A percentile compares a stretch with the other conserved stretches of the same genome.
These are phyloP conservation scores for Cutaneotrichosporon sp. DNA, from an alignment of 1,284 basidiomycete genomes.

Conservation along the genomic window DNA sequence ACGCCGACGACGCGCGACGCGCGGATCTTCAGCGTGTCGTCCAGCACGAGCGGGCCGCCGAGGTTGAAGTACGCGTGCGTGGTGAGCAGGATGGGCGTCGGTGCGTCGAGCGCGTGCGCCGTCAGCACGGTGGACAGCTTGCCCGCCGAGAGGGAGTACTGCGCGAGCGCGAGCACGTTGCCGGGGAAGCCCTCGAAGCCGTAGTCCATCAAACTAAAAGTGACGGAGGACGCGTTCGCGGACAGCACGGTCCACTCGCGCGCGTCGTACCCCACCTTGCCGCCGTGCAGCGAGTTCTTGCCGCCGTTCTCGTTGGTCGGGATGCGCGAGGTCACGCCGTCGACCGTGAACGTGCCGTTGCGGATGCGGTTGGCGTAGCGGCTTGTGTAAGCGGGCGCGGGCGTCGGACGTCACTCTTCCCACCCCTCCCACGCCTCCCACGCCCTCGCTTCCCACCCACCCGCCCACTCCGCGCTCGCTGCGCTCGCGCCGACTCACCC, in stretches of 20 bases:
- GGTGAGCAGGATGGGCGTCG: slow-evolving; percentile 41
- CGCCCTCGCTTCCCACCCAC: too few relatives aligned
- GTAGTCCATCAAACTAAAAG: slow-evolving; percentile 24
- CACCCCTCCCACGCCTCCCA: too few relatives aligned
- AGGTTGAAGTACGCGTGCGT: slow-evolving; percentile 47
- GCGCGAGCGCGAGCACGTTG: slow-evolving; percentile 32
- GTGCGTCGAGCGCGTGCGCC: slow-evolving; percentile 21
- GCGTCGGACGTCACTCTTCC: too few relatives aligned
- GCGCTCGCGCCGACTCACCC: too few relatives aligned
- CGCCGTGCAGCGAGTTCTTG: slow-evolving; percentile 32
- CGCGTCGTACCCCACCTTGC: slow-evolving; percentile 28
- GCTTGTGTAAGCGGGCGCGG: slow-evolving; percentile 22
- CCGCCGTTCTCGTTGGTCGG: slow-evolving; percentile 39
- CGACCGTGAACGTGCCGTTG: slow-evolving; percentile 35
- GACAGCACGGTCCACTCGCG: slow-evolving; percentile 27
- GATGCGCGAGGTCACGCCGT: slow-evolving; percentile 27
- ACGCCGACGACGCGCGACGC: slow-evolving; percentile 31
- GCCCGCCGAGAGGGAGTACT: slow-evolving; percentile 28
- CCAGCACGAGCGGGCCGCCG: slow-evolving; percentile 28
- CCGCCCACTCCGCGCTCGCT: too few relatives aligned
- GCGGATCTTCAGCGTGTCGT: slow-evolving; percentile 34
- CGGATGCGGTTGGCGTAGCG: slow-evolving; percentile 44
- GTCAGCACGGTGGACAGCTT: slow-evolving; percentile 19
- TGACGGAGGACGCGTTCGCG: slow-evolving; percentile 16
- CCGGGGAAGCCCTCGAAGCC: slow-evolving; percentile 41